Percentiles rank a stretch among this genome's conserved stretches.
These are phyloP conservation scores for Gossypium thurberi DNA, from an alignment of 345 rosid species.

Conservation along the genomic window DNA sequence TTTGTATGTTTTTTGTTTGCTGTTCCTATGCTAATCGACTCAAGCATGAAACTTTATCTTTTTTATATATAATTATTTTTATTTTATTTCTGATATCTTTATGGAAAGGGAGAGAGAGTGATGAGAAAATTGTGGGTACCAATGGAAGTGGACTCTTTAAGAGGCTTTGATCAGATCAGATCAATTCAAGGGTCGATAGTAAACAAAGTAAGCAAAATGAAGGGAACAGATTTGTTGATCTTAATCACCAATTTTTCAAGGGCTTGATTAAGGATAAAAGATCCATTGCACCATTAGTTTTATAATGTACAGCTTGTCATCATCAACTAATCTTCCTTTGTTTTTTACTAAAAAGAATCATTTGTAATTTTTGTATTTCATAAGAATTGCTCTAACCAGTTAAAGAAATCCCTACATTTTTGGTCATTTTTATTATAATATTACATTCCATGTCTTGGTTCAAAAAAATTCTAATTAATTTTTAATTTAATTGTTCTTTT, in stretches of 20 bases:
- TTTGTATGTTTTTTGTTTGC: neutral
- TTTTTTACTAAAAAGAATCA: neutral
- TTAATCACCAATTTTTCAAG: neutral
- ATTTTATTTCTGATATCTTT: neutral
- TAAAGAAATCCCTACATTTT: neutral
- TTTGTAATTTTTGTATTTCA: neutral
- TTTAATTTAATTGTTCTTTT: too few species aligned
- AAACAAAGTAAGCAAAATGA: neutral
- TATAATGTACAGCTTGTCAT: neutral
- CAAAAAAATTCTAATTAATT: too few species aligned
- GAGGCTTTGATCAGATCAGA: constrained; percentile 4
- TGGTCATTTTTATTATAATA: neutral
- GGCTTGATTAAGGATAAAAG: neutral
- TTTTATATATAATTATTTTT: neutral
- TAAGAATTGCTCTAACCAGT: neutral
- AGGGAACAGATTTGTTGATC: constrained; percentile 1
- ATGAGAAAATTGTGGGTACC: constrained; percentile 11
- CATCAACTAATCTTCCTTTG: neutral
- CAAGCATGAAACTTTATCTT: neutral
- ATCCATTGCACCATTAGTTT: neutral
- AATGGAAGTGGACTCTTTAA: neutral
- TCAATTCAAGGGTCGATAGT: neutral
- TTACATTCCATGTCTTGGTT: neutral
- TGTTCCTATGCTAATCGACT: neutral
- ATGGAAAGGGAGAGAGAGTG: neutral